Conservation (phyloP, 148 eudicot genomes). For the Simmondsia chinensis region DNA sequence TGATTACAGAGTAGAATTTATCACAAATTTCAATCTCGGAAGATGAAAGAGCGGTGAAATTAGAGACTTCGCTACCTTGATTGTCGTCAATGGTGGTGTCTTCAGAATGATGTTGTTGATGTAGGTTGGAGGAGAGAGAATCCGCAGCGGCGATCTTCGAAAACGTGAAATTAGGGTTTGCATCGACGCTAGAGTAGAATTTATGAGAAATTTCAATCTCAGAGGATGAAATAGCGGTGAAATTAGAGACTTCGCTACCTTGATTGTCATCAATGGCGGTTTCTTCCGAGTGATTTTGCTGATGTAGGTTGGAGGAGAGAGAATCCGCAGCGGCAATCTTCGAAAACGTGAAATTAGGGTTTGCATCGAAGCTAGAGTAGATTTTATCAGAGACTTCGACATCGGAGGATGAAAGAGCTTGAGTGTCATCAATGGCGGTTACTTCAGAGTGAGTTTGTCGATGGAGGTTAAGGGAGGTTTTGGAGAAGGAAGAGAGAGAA, state of each 20-base stretch:
- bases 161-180: slow-evolving; percentile 33
- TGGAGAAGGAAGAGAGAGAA: too few species aligned
- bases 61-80: too few species aligned
- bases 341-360: slow-evolving; percentile 34
- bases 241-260: too few species aligned
- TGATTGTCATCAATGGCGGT: too few species aligned
- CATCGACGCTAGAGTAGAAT: slow-evolving; percentile 24
- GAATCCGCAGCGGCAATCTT: slow-evolving; percentile 17
- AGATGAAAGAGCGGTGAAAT: slow-evolving; percentile 23
- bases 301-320: too few species aligned
- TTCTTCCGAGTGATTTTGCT: too few species aligned
- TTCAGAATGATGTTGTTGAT: too few species aligned
- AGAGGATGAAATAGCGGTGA: slow-evolving; percentile 19
- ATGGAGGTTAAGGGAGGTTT: too few species aligned
- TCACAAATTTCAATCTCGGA: slow-evolving; percentile 35
- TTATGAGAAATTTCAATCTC: slow-evolving; percentile 35
- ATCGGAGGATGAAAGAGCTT: slow-evolving; percentile 32
- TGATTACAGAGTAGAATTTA: slow-evolving; percentile 42
- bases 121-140: too few species aligned
- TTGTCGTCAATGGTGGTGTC: too few species aligned
- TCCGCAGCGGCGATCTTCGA: slow-evolving; percentile 16
- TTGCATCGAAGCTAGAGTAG: slow-evolving; percentile 21
- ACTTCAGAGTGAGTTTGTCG: too few species aligned
- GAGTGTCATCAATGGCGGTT: too few species aligned
- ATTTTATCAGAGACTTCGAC: slow-evolving; percentile 30